Conservation (phyloP, 306 rosid species). For the Malus asiatica region DNA sequence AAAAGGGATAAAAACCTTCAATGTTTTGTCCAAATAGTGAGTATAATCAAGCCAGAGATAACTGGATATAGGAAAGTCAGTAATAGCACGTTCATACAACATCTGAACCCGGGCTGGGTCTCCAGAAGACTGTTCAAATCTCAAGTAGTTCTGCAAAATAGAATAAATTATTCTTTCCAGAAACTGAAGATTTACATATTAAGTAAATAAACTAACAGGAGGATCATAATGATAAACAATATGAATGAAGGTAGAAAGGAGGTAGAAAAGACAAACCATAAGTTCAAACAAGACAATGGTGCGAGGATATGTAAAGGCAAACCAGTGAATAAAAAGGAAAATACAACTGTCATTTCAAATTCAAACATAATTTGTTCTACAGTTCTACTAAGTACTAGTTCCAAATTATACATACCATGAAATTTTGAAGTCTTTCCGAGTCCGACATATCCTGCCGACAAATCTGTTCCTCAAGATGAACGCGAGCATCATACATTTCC, state of each 20-base stretch:
- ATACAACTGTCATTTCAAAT: background rate
- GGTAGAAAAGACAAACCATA: background rate
- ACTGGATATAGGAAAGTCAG: conserved; percentile 70
- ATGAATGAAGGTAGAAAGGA: background rate
- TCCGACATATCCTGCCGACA: conserved; percentile 49
- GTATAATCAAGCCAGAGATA: conserved; percentile 91
- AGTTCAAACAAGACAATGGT: background rate
- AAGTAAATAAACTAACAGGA: background rate
- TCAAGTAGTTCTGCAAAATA: conserved; percentile 66
- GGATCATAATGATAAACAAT: background rate
- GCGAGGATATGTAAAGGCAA: background rate
- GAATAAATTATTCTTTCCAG: background rate
- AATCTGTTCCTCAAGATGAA: conserved; percentile 56
- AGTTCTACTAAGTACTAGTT: background rate
- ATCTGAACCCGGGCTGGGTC: conserved; percentile 75
- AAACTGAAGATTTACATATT: background rate
- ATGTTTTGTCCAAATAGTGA: conserved; percentile 64
- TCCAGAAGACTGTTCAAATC: conserved; percentile 71
- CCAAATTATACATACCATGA: conserved; percentile 37
- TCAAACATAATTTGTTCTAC: background rate
- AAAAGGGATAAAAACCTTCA: conserved; percentile 54
- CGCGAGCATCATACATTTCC: conserved; percentile 66
- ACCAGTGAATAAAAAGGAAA: background rate
- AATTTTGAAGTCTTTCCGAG: conserved; percentile 54
- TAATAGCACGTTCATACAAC: conserved; percentile 73